Conservation (phyloP, 1,284 basidiomycete species). For the Peniophora sp. region DNA sequence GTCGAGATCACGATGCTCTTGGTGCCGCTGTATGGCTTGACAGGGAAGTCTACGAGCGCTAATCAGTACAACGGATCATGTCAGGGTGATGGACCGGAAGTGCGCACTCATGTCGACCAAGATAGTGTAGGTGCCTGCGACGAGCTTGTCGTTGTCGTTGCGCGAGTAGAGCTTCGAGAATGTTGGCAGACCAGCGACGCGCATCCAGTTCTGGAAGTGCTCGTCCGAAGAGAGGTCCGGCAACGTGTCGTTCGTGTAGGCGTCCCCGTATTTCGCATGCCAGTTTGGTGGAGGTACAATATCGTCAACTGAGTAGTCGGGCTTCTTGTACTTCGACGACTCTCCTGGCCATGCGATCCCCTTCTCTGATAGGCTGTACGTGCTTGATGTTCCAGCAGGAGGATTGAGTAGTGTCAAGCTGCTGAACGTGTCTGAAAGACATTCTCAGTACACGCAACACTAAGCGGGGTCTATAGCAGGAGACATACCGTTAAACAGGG, state of each 20-base stretch:
- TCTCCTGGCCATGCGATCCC: conserved; percentile 96
- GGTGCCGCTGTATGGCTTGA: conserved; percentile 85
- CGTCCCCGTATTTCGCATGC: conserved; percentile 61
- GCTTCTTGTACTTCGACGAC: conserved; percentile 77
- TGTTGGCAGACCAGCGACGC: conserved; percentile 92
- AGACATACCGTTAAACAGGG: conserved; percentile 85
- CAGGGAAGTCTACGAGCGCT: conserved; percentile 76
- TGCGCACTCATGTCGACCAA: conserved; percentile 76
- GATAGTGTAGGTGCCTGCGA: conserved; percentile 72
- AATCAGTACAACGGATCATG: background rate
- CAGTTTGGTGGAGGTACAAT: conserved; percentile 95
- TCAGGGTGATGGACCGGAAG: background rate
- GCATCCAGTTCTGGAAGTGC: conserved; percentile 99
- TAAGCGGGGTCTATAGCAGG: conserved; percentile 1
- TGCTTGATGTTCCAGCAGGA: conserved; percentile 35
- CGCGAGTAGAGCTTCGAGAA: conserved; percentile 94
- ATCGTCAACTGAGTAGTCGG: conserved; percentile 49
- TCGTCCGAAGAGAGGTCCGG: conserved; percentile 79
- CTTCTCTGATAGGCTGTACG: conserved; percentile 72
- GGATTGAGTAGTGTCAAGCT: conserved; percentile 55
- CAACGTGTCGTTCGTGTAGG: conserved; percentile 65
- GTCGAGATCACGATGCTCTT: conserved; percentile 97
- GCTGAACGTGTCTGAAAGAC: conserved; percentile 65
- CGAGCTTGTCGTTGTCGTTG: conserved; percentile 76
- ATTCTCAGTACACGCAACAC: conserved; percentile 2